Percentiles rank a stretch among this genome's conserved stretches.
These are phyloP conservation scores for Penicillium waksmanii DNA, from an alignment of 495 filamentous ascomycete species.

Conservation along the genomic window DNA sequence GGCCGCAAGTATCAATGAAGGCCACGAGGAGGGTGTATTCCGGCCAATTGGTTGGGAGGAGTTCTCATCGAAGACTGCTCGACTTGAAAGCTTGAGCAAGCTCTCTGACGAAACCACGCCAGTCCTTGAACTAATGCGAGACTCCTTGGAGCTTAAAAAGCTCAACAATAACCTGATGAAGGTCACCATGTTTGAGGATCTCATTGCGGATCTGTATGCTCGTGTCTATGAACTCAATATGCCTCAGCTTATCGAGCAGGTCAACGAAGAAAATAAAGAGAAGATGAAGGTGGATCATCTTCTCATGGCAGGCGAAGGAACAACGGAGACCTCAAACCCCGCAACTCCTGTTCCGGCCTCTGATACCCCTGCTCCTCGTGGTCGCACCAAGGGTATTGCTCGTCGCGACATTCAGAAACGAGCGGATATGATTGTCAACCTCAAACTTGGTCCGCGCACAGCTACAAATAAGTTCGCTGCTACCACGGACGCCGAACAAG, in stretches of 20 bases:
- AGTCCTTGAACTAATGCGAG: slow-evolving; percentile 74
- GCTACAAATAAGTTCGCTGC: slow-evolving; percentile 33
- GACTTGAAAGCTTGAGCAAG: slow-evolving; percentile 56
- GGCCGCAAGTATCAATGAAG: slow-evolving; percentile 63
- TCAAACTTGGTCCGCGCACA: slow-evolving; percentile 43
- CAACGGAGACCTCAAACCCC: slow-evolving; percentile 42
- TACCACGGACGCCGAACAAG: slow-evolving; percentile 27
- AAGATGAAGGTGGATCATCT: slow-evolving; percentile 65
- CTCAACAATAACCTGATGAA: slow-evolving; percentile 86
- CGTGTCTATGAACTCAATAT: slow-evolving; percentile 68
- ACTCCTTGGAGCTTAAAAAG: slow-evolving; percentile 87
- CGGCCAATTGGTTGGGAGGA: slow-evolving; percentile 78
- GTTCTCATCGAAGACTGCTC: slow-evolving; percentile 65
- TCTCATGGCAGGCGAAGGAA: slow-evolving; percentile 44
- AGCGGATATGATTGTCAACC: slow-evolving; percentile 60
- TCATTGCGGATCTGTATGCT: slow-evolving; percentile 85
- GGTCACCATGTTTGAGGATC: slow-evolving; percentile 80
- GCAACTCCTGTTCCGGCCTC: slow-evolving; percentile 40
- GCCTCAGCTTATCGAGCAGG: slow-evolving; percentile 49
- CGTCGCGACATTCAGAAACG: slow-evolving; percentile 65
- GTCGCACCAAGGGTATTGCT: slow-evolving; percentile 62
- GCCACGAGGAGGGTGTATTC: slow-evolving; percentile 78
- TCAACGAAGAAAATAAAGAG: slow-evolving; percentile 55
- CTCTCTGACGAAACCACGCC: slow-evolving; percentile 40
- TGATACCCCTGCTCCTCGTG: slow-evolving; percentile 48